Evolutionary conservation across 2,329 filamentous ascomycete species (phyloP).

Genomic region (Talaromyces sp.): DNA sequence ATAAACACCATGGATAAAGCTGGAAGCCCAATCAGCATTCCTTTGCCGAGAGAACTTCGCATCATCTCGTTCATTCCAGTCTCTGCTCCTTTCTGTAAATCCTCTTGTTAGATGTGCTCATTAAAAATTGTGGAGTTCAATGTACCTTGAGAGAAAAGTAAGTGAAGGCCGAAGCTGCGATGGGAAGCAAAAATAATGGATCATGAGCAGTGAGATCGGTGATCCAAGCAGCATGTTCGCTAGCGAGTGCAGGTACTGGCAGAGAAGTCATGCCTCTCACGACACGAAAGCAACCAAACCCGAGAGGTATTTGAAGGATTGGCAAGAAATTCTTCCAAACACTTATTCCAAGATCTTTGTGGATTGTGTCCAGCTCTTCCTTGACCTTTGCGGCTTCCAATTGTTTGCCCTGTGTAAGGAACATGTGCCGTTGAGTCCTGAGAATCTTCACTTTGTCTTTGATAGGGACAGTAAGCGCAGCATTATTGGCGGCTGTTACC

Average conservation of each 20-base stretch:
- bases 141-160: conserved; percentile 55
- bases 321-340: conserved; percentile 49
- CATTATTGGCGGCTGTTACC: conserved; percentile 55
- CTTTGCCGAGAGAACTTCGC: conserved; percentile 24
- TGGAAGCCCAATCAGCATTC: conserved; percentile 45
- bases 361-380: conserved; percentile 46
- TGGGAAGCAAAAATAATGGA: conserved; percentile 70
- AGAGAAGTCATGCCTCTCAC: conserved; percentile 67
- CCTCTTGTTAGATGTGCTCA: not conserved
- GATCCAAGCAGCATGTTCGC: conserved; percentile 72
- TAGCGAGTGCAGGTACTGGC: conserved; percentile 73
- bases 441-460: conserved; percentile 49
- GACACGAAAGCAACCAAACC: conserved; percentile 75
- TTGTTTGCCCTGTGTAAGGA: conserved; percentile 39
- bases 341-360: conserved; percentile 52
- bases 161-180: conserved; percentile 53
- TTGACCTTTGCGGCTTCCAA: conserved; percentile 42
- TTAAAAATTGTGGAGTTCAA: conserved; percentile 8
- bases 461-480: conserved; percentile 55
- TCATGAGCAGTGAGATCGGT: conserved; percentile 69
- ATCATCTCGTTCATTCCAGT: conserved; percentile 6
- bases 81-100: conserved; percentile 33
- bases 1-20: conserved; percentile 50
- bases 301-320: conserved; percentile 64
- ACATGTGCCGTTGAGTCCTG: conserved; percentile 40